Conservation (phyloP, 2,329 filamentous ascomycete genomes). For the Fonsecaea pugnacius region DNA sequence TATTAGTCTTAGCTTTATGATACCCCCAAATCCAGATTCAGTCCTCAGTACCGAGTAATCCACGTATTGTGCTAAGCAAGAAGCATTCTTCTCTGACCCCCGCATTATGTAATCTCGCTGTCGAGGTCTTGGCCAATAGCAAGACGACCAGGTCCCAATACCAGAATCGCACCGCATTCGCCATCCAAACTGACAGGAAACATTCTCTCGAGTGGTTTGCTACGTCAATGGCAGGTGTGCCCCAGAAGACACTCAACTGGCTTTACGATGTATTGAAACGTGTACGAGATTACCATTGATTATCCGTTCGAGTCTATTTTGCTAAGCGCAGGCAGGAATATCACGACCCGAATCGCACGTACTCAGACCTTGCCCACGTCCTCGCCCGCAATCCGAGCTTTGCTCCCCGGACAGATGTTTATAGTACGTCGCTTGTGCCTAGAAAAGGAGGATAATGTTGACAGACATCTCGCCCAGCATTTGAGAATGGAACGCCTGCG, state of each 20-base stretch:
- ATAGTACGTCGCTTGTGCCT: conserved; percentile 68
- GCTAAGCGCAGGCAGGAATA: conserved; percentile 72
- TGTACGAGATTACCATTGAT: conserved; percentile 49
- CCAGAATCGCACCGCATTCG: conserved; percentile 1
- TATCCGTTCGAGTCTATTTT: background rate
- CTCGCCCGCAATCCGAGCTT: conserved; percentile 80
- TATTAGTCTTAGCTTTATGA: conserved; percentile 25
- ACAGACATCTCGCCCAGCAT: conserved; percentile 61
- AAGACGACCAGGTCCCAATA: conserved; percentile 10
- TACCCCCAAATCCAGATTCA: conserved; percentile 20
- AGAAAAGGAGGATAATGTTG: conserved; percentile 18
- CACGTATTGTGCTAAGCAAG: background rate
- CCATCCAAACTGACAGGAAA: background rate
- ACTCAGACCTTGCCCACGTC: conserved; percentile 84
- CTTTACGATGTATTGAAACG: conserved; percentile 87
- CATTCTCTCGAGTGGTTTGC: conserved; percentile 1
- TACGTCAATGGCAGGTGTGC: conserved; percentile 65
- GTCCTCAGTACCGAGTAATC: conserved; percentile 1
- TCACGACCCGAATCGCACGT: conserved; percentile 86
- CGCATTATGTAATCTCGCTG: conserved; percentile 14
- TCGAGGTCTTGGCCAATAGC: conserved; percentile 23
- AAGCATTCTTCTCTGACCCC: background rate
- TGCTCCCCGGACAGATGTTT: conserved; percentile 82
- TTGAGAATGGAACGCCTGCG: conserved; percentile 83
- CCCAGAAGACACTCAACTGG: conserved; percentile 91